Evolutionary conservation across 192 early-diverging fungal species (phyloP).

Genomic region (Borealophlyctis nickersoniae): DNA sequence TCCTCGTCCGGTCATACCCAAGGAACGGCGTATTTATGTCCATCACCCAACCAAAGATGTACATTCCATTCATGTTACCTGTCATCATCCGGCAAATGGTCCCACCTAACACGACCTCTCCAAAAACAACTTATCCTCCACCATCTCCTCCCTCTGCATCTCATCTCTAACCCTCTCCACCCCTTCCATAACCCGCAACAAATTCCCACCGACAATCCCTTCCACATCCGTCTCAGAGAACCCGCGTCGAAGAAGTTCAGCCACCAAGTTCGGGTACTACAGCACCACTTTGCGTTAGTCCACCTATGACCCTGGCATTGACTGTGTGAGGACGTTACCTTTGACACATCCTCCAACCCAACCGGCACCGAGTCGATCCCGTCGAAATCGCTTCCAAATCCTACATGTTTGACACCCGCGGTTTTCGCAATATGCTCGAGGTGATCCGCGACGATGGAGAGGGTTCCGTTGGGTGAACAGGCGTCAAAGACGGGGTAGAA

Average conservation of each 20-base stretch:
- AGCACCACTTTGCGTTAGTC: no score
- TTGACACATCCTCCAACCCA: conserved; percentile 60
- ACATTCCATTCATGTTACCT: no score
- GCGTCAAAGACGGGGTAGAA: conserved; percentile 50
- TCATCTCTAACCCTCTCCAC: conserved; percentile 28
- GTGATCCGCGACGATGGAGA: conserved; percentile 54
- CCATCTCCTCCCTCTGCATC: conserved; percentile 7
- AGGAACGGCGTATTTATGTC: no score
- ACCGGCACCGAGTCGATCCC: conserved; percentile 47
- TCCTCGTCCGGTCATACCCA: no score
- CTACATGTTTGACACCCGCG: conserved; percentile 53
- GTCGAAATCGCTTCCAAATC: conserved; percentile 65
- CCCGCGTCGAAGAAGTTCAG: conserved; percentile 36
- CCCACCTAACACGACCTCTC: not conserved
- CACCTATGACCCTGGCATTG: no score
- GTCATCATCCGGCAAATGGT: no score
- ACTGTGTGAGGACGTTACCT: conserved; percentile 28
- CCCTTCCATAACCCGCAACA: conserved; percentile 36
- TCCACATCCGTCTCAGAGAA: conserved; percentile 40
- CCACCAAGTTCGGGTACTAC: conserved; percentile 43
- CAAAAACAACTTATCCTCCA: conserved; percentile 8
- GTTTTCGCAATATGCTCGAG: conserved; percentile 51
- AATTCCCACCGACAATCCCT: conserved; percentile 41
- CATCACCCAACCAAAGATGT: no score
- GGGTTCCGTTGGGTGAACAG: conserved; percentile 34